These are phyloP conservation scores for Boehmeria nivea DNA, from an alignment of 306 rosid genomes.

Conservation along the genomic window DNA sequence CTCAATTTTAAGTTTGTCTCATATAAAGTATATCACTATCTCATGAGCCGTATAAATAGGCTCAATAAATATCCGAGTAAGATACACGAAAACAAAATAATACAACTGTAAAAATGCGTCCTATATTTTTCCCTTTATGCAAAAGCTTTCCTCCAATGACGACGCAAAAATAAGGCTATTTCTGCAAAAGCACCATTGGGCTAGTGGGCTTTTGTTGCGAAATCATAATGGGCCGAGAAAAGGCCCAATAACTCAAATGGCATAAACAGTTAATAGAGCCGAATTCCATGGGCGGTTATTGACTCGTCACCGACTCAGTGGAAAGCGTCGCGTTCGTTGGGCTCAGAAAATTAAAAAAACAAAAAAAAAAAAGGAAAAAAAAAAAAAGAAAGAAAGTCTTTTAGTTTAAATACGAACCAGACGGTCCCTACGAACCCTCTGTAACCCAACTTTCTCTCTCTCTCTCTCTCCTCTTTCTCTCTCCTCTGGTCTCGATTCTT, in stretches of 20 bases:
- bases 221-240: too few species aligned
- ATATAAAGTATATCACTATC: too few species aligned
- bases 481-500: slow-evolving; percentile 1
- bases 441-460: slow-evolving; percentile 11
- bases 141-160: too few species aligned
- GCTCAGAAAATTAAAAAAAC: background rate
- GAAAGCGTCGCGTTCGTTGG: slow-evolving; percentile 22
- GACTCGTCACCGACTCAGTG: slow-evolving; percentile 24
- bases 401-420: slow-evolving; percentile 17
- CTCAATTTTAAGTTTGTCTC: too few species aligned
- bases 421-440: slow-evolving; percentile 6
- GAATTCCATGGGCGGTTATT: slow-evolving; percentile 1
- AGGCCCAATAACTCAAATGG: background rate
- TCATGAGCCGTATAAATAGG: too few species aligned
- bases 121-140: too few species aligned
- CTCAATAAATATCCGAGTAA: too few species aligned
- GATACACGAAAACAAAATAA: too few species aligned
- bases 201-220: too few species aligned
- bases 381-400: background rate
- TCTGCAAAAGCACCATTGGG: too few species aligned
- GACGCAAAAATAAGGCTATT: too few species aligned
- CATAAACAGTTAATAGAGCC: background rate
- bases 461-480: background rate
- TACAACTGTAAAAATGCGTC: too few species aligned
- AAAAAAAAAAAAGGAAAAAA: background rate